Percentiles rank a stretch among this genome's conserved stretches.
These are phyloP conservation scores for sunflower (Helianthus annuus) DNA, from an alignment of 129 eudicot species.

Conservation along the genomic window DNA sequence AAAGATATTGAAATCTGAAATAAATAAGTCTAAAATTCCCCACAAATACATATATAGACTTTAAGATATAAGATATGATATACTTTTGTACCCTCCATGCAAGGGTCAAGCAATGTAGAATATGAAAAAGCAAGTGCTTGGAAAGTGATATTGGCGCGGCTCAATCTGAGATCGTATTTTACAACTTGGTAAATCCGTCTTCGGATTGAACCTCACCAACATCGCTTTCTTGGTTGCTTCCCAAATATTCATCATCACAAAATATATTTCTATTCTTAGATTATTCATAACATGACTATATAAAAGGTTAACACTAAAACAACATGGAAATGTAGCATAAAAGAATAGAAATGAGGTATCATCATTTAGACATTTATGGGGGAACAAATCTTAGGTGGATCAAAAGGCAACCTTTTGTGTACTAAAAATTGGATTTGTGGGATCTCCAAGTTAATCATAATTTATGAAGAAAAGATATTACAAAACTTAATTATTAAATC, in stretches of 20 bases:
- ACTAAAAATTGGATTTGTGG: constrained; percentile 29
- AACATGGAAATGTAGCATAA: background rate
- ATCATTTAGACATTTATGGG: constrained; percentile 11
- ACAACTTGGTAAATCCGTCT: constrained; percentile 81
- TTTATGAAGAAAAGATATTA: background rate
- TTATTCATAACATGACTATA: background rate
- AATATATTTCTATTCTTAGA: background rate
- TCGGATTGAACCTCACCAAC: constrained; percentile 99
- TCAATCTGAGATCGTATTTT: constrained; percentile 95
- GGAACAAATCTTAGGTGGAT: constrained; percentile 29
- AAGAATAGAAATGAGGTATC: background rate
- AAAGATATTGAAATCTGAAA: background rate
- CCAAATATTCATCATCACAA: constrained; percentile 14
- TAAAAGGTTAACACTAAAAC: background rate
- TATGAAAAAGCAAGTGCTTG: constrained; percentile 6
- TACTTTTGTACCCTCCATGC: background rate
- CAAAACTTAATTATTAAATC: background rate
- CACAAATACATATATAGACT: background rate
- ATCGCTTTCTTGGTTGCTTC: constrained; percentile 62
- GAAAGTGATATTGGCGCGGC: constrained; percentile 99
- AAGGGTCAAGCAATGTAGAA: constrained; percentile 13
- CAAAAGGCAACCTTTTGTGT: constrained; percentile 21
- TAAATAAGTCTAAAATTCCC: background rate
- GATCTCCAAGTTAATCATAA: constrained; percentile 42
- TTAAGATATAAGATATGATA: background rate